A percentile compares a stretch with the other conserved stretches of the same genome.
phyloP scores from a whole-genome alignment of 2,329 filamentous ascomycete genomes.

The Nigrospora oryzae region DNA sequence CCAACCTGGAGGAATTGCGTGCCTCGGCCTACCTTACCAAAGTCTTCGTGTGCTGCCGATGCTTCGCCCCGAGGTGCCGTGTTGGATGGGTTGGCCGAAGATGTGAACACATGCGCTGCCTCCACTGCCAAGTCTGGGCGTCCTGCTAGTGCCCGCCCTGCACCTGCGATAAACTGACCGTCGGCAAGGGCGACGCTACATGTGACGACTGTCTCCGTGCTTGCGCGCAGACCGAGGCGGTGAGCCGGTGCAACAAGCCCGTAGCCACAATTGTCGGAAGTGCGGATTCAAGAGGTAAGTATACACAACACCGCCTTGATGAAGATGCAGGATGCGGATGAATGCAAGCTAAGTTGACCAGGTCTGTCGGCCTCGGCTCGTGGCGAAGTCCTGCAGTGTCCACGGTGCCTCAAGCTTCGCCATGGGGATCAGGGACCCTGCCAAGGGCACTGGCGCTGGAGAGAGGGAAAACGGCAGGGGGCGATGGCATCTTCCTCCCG shows the following conservation, averaged over 20 bases:
- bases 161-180: background rate
- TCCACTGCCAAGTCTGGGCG: background rate
- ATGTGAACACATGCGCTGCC: background rate
- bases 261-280: no score
- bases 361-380: no score
- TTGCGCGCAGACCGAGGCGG: background rate
- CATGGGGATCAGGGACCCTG: no score
- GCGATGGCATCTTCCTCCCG: background rate
- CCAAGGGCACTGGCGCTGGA: background rate
- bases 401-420: no score
- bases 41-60: slow-evolving; percentile 12
- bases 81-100: slow-evolving; percentile 12
- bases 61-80: slow-evolving; percentile 8
- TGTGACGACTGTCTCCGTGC: background rate
- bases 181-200: background rate
- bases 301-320: no score
- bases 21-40: slow-evolving; percentile 9
- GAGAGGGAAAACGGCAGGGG: background rate
- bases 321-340: no score
- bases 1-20: slow-evolving; percentile 13
- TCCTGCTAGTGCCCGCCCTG: background rate
- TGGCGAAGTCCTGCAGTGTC: no score
- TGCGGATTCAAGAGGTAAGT: no score
- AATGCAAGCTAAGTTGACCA: no score
- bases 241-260: no score